A percentile compares a stretch with the other conserved stretches of the same genome.
These are phyloP conservation scores for Paecilomyces sp. DNA, from an alignment of 2,329 filamentous ascomycete species.

Conservation along the genomic window DNA sequence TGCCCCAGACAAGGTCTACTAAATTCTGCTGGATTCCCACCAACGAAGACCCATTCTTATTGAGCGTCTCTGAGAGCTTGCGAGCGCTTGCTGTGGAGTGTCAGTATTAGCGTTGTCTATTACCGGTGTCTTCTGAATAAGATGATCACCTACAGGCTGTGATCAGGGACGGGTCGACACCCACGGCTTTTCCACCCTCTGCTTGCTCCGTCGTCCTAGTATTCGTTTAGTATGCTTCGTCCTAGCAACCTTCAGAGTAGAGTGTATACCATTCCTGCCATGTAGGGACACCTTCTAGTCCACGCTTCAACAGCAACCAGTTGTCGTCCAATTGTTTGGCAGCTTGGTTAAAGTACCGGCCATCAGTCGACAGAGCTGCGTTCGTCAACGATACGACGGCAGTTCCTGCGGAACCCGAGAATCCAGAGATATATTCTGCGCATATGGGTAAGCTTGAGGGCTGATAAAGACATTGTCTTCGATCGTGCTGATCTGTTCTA, in stretches of 20 bases:
- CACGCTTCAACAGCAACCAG: conserved; percentile 88
- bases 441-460: conserved; percentile 3
- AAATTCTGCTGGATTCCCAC: conserved; percentile 73
- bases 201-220: conserved; percentile 66
- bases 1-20: conserved; percentile 83
- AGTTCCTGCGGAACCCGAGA: conserved; percentile 89
- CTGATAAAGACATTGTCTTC: conserved; percentile 1
- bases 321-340: conserved; percentile 83
- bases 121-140: background rate
- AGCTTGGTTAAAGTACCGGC: conserved; percentile 97
- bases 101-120: conserved; percentile 5
- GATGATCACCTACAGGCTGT: conserved; percentile 49
- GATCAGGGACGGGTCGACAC: conserved; percentile 83
- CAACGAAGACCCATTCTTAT: conserved; percentile 71
- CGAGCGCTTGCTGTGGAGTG: conserved; percentile 49
- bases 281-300: conserved; percentile 85
- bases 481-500: conserved; percentile 13
- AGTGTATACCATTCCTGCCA: conserved; percentile 83
- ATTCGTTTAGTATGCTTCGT: conserved; percentile 6
- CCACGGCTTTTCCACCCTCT: conserved; percentile 79
- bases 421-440: conserved; percentile 78
- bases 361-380: conserved; percentile 87
- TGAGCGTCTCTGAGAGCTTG: conserved; percentile 79
- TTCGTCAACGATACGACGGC: conserved; percentile 81
- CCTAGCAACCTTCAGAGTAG: background rate